phyloP scores from a whole-genome alignment of 176 grass and related monocot genomes.

The Cenchrus americanus region DNA sequence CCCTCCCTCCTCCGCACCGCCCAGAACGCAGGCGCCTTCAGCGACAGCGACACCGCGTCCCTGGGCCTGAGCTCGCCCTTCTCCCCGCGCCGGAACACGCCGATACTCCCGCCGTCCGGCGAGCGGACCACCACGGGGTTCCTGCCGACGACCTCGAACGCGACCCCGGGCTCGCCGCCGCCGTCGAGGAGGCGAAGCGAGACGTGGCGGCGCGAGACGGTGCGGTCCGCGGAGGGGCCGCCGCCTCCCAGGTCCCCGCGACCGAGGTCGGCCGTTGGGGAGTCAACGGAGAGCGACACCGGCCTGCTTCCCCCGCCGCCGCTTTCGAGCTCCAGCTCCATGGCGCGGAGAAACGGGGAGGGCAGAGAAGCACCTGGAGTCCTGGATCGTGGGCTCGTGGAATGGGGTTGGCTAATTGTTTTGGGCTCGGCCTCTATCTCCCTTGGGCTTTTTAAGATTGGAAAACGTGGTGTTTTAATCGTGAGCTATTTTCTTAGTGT shows the following conservation, averaged over 20 bases:
- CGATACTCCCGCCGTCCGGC: neutral
- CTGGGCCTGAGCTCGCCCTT: constrained; percentile 58
- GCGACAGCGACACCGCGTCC: constrained; percentile 64
- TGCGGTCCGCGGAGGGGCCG: constrained; percentile 16
- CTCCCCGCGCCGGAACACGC: constrained; percentile 55
- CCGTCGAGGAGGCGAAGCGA: constrained; percentile 45
- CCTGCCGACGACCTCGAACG: constrained; percentile 71
- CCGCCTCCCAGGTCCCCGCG: constrained; percentile 21
- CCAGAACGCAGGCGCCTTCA: constrained; percentile 66
- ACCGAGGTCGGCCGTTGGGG: constrained; percentile 30
- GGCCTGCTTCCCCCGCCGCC: neutral
- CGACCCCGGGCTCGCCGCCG: constrained; percentile 27
- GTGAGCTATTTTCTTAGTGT: no score
- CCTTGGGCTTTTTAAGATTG: neutral
- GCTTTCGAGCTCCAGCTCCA: constrained; percentile 49
- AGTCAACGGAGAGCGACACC: constrained; percentile 17
- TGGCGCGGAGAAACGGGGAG: neutral
- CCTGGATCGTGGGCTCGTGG: neutral
- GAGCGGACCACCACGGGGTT: constrained; percentile 72
- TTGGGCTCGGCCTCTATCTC: neutral
- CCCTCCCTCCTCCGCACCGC: constrained; percentile 27
- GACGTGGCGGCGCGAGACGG: constrained; percentile 71
- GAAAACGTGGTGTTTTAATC: no score
- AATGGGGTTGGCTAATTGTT: neutral
- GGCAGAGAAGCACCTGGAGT: no score